Base-by-base conservation (phyloP, 169 alveolate species). In the Theileria sp. region DNA sequence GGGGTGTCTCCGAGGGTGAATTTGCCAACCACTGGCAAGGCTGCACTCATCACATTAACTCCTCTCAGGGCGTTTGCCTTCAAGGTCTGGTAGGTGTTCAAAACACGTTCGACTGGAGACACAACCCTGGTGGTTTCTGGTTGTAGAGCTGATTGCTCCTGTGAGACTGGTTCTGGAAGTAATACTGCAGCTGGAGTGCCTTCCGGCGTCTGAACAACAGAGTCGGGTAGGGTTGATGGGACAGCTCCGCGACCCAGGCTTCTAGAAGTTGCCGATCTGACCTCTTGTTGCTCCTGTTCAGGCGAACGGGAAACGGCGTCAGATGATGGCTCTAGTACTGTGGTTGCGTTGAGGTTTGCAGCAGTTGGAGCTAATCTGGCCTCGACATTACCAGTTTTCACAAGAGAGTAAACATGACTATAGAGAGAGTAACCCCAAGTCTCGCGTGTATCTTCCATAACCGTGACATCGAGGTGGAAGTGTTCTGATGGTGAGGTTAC, bases 41-140 rank as follows among this genome's bases (percentile, higher is more conserved):
- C 34, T 25, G 67, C 67, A 15, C 36, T 25, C 67, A 58, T 58
- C 21, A 25, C 34, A 25, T 58, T 58, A 19, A 58, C 67, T 58
- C 36, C 67, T 58, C 67, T 58, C 21, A 58, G 32, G 26, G 67
- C 67, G 26, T 58, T 58, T 8, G 67, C 67, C 67, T 58, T 58
- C 67, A 58, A 25, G 4, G 67, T 58, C 26, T 58, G 67, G 67
- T 58, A 58, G 28, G 67, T 58, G 36, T 19, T 58, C 67, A 58
- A 25, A 8, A 19, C 34, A 25, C 34, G 36, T 28, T 58, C 67
- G 67, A n/a, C 67, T 17, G 26, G 30, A 19, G 13, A 1, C 28
- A 44, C 54, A 15, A 13, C 12, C 54, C 54, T 44, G 54, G 54
- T 44, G 17, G 17, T 44, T 1, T 58, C 36, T 13, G 67, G 67